Percentiles rank a stretch among this genome's conserved stretches.
Conservation (phyloP, 805 yeast genomes). For the Kazachstania kunashirensis region DNA sequence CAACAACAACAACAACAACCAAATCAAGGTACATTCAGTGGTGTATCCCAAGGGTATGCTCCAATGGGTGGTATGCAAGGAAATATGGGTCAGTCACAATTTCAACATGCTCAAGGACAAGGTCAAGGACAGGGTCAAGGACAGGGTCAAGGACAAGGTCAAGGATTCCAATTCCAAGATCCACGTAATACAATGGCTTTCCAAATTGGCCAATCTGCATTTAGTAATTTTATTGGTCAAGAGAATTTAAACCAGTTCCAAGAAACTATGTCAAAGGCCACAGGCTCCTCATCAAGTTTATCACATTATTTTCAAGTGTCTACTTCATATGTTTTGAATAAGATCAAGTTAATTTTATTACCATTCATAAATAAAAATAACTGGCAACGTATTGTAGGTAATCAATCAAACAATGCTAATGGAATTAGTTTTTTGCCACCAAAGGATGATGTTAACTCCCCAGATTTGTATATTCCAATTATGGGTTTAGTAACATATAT, state of each 20-base stretch:
- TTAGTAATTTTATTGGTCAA: slow-evolving; percentile 36
- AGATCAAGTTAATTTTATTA: slow-evolving; percentile 62
- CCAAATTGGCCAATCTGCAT: slow-evolving; percentile 79
- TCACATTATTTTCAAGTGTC: slow-evolving; percentile 88
- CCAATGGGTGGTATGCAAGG: not conserved
- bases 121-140: slow-evolving; percentile 5
- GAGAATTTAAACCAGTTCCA: slow-evolving; percentile 51
- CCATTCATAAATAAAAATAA: slow-evolving; percentile 77
- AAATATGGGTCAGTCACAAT: no score
- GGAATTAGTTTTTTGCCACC: slow-evolving; percentile 45
- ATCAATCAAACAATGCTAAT: slow-evolving; percentile 8
- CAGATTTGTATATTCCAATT: slow-evolving; percentile 89
- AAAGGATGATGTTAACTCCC: slow-evolving; percentile 80
- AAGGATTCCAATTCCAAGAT: slow-evolving; percentile 47
- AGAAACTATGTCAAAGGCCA: slow-evolving; percentile 37
- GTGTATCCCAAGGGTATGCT: not conserved
- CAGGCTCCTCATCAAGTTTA: slow-evolving; percentile 38
- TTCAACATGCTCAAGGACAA: slow-evolving; percentile 8
- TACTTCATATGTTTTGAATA: slow-evolving; percentile 71
- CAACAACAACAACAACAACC: slow-evolving; percentile 21
- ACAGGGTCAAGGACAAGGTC: slow-evolving; percentile 10
- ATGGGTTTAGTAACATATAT: slow-evolving; percentile 90
- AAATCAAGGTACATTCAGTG: slow-evolving; percentile 18
- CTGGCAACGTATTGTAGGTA: slow-evolving; percentile 55
- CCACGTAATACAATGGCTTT: slow-evolving; percentile 79